phyloP scores from a whole-genome alignment of 495 filamentous ascomycete species.

The Elasticomyces elasticus region DNA sequence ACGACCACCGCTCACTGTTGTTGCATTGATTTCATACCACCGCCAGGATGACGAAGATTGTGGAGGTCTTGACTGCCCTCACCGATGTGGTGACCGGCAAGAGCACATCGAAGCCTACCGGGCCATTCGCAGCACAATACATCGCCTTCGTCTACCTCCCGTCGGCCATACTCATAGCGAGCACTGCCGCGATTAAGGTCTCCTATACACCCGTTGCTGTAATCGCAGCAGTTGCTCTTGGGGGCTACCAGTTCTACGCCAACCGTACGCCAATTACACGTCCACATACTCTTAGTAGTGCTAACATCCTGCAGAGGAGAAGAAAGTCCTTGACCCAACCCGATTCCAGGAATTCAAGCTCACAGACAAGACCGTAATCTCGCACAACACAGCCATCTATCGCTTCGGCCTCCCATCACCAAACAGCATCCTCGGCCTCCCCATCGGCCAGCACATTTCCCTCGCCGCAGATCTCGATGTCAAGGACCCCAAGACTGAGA shows the following conservation, averaged over 20 bases:
- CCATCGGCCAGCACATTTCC: conserved; percentile 97
- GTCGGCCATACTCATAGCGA: conserved; percentile 66
- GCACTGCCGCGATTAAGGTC: conserved; percentile 62
- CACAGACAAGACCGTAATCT: conserved; percentile 82
- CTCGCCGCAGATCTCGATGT: conserved; percentile 52
- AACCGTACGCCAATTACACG: conserved; percentile 39
- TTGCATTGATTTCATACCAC: background rate
- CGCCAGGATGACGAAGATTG: conserved; percentile 6
- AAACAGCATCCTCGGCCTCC: conserved; percentile 79
- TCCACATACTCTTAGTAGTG: no score
- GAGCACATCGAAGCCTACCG: conserved; percentile 25
- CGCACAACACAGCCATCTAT: conserved; percentile 98
- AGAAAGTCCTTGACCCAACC: conserved; percentile 76
- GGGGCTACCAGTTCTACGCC: conserved; percentile 53
- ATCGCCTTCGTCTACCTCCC: conserved; percentile 77
- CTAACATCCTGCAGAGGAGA: conserved; percentile 42
- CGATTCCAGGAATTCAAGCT: conserved; percentile 83
- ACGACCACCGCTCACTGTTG: background rate
- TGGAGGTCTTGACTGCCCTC: conserved; percentile 17
- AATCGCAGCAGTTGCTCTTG: conserved; percentile 48
- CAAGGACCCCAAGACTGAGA: conserved; percentile 40
- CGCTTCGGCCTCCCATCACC: conserved; percentile 73
- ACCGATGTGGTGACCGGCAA: conserved; percentile 15
- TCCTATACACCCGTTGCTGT: conserved; percentile 70
- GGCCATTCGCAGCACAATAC: conserved; percentile 41